These are phyloP conservation scores for Globisporangium polare DNA, from an alignment of 352 stramenopile species.

Conservation along the genomic window DNA sequence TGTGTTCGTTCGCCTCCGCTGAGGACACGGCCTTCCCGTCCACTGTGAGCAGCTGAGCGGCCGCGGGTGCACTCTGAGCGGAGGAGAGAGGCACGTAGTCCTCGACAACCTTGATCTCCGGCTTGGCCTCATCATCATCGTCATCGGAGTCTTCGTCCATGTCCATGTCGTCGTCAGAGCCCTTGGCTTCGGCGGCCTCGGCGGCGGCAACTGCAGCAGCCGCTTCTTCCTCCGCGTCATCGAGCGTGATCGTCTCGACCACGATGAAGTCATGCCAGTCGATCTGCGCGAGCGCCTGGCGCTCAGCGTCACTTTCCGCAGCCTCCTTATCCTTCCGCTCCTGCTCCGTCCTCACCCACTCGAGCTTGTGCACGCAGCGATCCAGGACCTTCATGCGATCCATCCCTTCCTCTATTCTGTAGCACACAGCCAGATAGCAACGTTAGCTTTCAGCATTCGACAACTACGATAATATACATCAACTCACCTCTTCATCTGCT, in stretches of 20 bases:
- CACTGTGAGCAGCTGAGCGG: conserved; percentile 53
- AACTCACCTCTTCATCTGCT: conserved; percentile 59
- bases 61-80: conserved; percentile 19
- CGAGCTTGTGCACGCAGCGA: conserved; percentile 79
- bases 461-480: background rate
- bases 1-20: conserved; percentile 95
- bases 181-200: conserved; percentile 25
- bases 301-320: conserved; percentile 73
- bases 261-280: conserved; percentile 99
- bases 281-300: conserved; percentile 76
- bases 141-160: conserved; percentile 86
- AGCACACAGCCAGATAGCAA: background rate
- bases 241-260: conserved; percentile 98
- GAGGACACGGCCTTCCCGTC: conserved; percentile 88
- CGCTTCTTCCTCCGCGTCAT: conserved; percentile 77
- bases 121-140: conserved; percentile 51
- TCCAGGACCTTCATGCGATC: conserved; percentile 84
- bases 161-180: conserved; percentile 85
- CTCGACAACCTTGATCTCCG: conserved; percentile 76
- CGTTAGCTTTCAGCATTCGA: background rate
- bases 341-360: conserved; percentile 74
- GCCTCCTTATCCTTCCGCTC: conserved; percentile 68
- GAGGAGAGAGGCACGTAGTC: conserved; percentile 79
- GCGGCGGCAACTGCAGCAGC: conserved; percentile 22
- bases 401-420: conserved; percentile 64